Conservation (phyloP, 495 filamentous ascomycete genomes). For the Beverwykella pulmonaria region DNA sequence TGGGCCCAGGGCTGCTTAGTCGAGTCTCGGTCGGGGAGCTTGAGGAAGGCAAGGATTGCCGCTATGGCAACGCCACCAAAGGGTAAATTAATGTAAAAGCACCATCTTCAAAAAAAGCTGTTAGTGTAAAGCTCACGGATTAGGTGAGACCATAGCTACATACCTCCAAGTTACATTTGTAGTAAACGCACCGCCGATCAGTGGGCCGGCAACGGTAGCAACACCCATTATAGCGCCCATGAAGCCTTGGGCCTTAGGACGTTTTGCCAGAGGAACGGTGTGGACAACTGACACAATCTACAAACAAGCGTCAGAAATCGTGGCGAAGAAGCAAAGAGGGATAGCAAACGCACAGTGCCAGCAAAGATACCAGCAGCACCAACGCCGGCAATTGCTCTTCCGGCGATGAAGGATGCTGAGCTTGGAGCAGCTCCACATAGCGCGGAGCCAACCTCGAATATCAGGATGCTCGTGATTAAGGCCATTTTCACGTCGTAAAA, state of each 20-base stretch:
- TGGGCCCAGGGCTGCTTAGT: slow-evolving; percentile 36
- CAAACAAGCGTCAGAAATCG: no score
- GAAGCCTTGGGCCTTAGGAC: slow-evolving; percentile 71
- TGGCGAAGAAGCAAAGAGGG: no score
- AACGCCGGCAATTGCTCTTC: no score
- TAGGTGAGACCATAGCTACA: no score
- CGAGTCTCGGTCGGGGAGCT: background rate
- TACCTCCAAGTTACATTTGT: slow-evolving; percentile 61
- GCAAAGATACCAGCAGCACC: no score
- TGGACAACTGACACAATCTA: no score
- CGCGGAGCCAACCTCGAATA: no score
- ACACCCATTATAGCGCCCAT: slow-evolving; percentile 80
- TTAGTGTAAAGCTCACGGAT: no score
- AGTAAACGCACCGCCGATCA: slow-evolving; percentile 44
- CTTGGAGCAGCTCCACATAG: no score
- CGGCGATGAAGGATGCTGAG: no score
- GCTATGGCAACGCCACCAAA: slow-evolving; percentile 50
- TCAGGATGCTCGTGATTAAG: slow-evolving; percentile 75
- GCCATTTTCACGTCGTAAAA: slow-evolving; percentile 78
- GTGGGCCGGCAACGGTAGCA: slow-evolving; percentile 52
- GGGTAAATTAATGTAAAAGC: slow-evolving; percentile 71
- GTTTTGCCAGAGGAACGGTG: slow-evolving; percentile 67
- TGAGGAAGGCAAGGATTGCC: background rate
- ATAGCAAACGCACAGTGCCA: no score
- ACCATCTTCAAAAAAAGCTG: slow-evolving; percentile 55